Evolutionary conservation across 2,329 filamentous ascomycete genomes (phyloP).

Genomic region (Leptoxyphium fumago): DNA sequence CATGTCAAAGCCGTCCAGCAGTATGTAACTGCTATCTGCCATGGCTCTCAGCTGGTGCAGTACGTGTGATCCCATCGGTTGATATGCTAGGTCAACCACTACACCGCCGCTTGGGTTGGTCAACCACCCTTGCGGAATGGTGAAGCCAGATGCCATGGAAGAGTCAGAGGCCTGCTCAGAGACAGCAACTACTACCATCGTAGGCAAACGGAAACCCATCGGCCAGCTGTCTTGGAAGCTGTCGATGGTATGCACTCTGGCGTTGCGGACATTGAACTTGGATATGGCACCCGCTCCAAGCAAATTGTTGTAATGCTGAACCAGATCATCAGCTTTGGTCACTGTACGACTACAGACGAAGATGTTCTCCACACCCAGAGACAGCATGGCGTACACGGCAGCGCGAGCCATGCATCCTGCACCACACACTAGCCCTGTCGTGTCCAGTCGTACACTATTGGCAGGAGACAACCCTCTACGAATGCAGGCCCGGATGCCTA

Average conservation of each 20-base stretch:
- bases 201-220: slow-evolving; percentile 45
- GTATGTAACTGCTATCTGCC: slow-evolving; percentile 52
- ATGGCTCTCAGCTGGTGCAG: slow-evolving; percentile 50
- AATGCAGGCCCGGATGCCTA: slow-evolving; percentile 61
- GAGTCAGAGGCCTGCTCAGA: slow-evolving; percentile 53
- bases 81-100: slow-evolving; percentile 57
- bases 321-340: slow-evolving; percentile 51
- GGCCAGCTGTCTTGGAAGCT: slow-evolving; percentile 52
- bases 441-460: slow-evolving; percentile 39
- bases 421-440: slow-evolving; percentile 40
- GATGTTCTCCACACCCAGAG: slow-evolving; percentile 61
- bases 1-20: slow-evolving; percentile 61
- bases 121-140: slow-evolving; percentile 55
- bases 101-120: slow-evolving; percentile 60
- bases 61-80: slow-evolving; percentile 56
- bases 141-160: slow-evolving; percentile 48
- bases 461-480: slow-evolving; percentile 58
- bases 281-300: slow-evolving; percentile 14
- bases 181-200: slow-evolving; percentile 63
- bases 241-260: slow-evolving; percentile 41
- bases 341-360: slow-evolving; percentile 59
- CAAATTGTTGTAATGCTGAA: slow-evolving; percentile 52
- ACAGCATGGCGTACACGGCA: slow-evolving; percentile 63
- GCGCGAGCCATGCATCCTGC: slow-evolving; percentile 65
- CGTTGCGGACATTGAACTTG: slow-evolving; percentile 9